Percentiles rank a stretch among this genome's conserved stretches.
These are phyloP conservation scores for Daldinia bambusicola DNA, from an alignment of 495 filamentous ascomycete genomes.

Conservation along the genomic window DNA sequence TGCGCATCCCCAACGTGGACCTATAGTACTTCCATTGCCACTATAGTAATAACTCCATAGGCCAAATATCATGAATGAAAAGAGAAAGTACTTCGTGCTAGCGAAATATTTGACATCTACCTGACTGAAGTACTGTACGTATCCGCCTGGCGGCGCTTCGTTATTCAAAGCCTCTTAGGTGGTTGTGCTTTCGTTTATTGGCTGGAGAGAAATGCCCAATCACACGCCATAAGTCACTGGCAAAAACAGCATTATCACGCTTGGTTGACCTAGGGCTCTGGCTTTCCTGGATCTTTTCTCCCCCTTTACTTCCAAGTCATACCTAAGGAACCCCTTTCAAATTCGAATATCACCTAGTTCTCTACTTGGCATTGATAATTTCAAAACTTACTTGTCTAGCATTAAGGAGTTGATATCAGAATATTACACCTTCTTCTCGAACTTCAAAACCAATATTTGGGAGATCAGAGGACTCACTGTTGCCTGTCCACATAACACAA, in stretches of 20 bases:
- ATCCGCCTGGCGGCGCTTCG: constrained; percentile 51
- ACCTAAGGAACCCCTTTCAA: constrained; percentile 25
- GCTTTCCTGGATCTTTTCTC: constrained; percentile 39
- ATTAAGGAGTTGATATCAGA: constrained; percentile 26
- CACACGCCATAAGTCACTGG: constrained; percentile 51
- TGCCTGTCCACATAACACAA: constrained; percentile 8
- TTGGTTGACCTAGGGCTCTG: constrained; percentile 47
- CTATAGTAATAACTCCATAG: constrained; percentile 49
- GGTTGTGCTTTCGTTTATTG: constrained; percentile 53
- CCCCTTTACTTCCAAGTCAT: constrained; percentile 30
- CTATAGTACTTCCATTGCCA: constrained; percentile 51
- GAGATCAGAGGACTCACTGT: constrained; percentile 10
- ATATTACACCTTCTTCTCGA: constrained; percentile 16
- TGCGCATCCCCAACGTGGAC: constrained; percentile 55
- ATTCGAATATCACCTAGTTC: constrained; percentile 20
- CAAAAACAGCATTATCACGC: constrained; percentile 49
- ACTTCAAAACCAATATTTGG: constrained; percentile 16
- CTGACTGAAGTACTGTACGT: constrained; percentile 56
- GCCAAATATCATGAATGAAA: constrained; percentile 54
- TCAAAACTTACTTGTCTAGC: constrained; percentile 32
- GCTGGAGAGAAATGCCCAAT: constrained; percentile 53
- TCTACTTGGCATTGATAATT: constrained; percentile 25
- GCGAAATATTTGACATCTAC: constrained; percentile 51
- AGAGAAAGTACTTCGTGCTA: constrained; percentile 50
- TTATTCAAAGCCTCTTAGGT: constrained; percentile 48